phyloP scores from a whole-genome alignment of 2,329 filamentous ascomycete genomes.

The Exophiala mesophila region DNA sequence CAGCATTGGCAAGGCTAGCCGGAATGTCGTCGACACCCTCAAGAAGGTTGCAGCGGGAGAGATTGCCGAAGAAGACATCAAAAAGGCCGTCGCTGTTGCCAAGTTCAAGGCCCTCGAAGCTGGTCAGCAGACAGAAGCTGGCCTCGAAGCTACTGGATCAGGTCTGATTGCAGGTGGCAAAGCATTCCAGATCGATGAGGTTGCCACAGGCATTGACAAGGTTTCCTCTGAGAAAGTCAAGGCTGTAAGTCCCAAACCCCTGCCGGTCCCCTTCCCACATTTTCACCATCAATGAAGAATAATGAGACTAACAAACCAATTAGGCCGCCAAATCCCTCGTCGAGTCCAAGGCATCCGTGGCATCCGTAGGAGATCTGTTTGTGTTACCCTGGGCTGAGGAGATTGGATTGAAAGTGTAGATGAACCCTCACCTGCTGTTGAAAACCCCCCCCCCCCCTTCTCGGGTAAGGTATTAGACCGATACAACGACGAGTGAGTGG shows the following conservation, averaged over 20 bases:
- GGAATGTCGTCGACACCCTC: slow-evolving; percentile 72
- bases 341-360: slow-evolving; percentile 81
- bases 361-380: slow-evolving; percentile 85
- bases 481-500: too few species aligned
- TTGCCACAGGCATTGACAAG: slow-evolving; percentile 70
- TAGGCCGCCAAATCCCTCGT: slow-evolving; percentile 85
- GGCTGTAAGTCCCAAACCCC: slow-evolving; percentile 52
- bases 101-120: slow-evolving; percentile 87
- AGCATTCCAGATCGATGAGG: slow-evolving; percentile 75
- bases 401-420: slow-evolving; percentile 87
- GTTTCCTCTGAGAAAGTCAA: slow-evolving; percentile 83
- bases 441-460: too few species aligned
- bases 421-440: too few species aligned
- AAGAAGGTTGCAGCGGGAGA: slow-evolving; percentile 74
- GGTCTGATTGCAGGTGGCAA: slow-evolving; percentile 76
- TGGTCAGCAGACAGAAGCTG: slow-evolving; percentile 70
- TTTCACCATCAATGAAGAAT: too few species aligned
- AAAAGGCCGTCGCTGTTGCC: slow-evolving; percentile 86
- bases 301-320: too few species aligned
- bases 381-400: slow-evolving; percentile 90
- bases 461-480: too few species aligned
- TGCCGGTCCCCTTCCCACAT: slow-evolving; percentile 27
- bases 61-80: slow-evolving; percentile 76
- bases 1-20: slow-evolving; percentile 68
- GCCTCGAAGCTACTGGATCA: slow-evolving; percentile 77